Percentiles rank a stretch among this genome's conserved stretches.
Conservation (phyloP, 352 stramenopile genomes). For the Globisporangium echinulatum region DNA sequence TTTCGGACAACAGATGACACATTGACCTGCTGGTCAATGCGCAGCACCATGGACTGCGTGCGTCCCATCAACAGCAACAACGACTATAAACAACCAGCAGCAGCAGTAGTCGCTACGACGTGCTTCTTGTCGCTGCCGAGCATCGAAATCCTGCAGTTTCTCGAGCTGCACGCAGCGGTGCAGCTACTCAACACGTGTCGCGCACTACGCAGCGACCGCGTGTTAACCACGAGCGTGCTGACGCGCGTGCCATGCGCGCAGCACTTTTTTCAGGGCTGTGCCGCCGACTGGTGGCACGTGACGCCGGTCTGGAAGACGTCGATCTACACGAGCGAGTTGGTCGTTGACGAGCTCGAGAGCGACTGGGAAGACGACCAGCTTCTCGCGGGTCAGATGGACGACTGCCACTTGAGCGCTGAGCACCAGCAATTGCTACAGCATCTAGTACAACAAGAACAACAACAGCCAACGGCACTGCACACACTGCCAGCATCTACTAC, state of each 20-base stretch:
- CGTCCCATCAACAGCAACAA: not conserved
- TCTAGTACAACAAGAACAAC: not conserved
- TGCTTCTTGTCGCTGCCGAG: conserved; percentile 34
- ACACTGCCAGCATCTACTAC: not conserved
- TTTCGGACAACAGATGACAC: too few species aligned
- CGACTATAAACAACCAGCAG: not conserved
- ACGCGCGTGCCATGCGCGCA: conserved; percentile 41
- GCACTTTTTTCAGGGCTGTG: conserved; percentile 47
- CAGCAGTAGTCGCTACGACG: not conserved
- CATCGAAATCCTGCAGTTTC: conserved; percentile 35
- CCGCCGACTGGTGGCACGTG: conserved; percentile 48
- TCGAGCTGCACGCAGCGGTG: conserved; percentile 38
- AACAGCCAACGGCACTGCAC: not conserved
- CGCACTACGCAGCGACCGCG: conserved; percentile 29
- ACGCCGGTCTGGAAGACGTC: conserved; percentile 31
- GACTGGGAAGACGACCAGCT: conserved; percentile 45
- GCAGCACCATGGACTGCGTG: too few species aligned
- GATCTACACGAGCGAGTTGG: conserved; percentile 15
- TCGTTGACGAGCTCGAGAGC: conserved; percentile 26
- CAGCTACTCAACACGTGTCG: conserved; percentile 41
- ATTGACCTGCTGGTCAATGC: too few species aligned
- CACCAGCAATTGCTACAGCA: not conserved
- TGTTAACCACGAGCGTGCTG: conserved; percentile 34
- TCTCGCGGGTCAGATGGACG: conserved; percentile 17
- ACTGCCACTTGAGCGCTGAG: conserved; percentile 28